Base-by-base conservation (phyloP, 2,329 filamentous ascomycete genomes). In the Ambrosiella beaveri region DNA sequence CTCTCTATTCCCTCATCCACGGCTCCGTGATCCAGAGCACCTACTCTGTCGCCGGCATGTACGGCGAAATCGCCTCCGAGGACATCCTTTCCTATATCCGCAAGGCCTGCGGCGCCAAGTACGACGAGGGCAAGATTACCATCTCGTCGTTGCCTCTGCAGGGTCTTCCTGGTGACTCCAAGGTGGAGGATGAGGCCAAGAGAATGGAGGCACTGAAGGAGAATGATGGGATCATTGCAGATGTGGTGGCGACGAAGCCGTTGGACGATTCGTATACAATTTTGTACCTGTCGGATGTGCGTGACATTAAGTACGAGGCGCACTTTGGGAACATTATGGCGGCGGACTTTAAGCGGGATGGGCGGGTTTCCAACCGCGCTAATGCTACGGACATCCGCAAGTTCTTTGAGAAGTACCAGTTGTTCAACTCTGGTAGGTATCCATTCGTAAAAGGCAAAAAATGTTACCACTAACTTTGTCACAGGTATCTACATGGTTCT, bases 381-480 rank as follows among this genome's bases (percentile, higher is more conserved):
- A 74, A 78, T 60, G 65, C 62, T 57, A 72, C 68, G 6, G 65
- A 75, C 59, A 74, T 70, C 40, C 68, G 75, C 37, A 75, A 80
- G 3, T 71, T 95, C 49, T 97, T 98, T 65, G 86, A 94, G 71
- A 89, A 86, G 69, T 98, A 98, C 70, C 86, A 95, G 68, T 97
- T 90, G 73, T 85, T 98, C 64, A 91, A 85, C 9, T 88, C 89
- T 65, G 88, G 88, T 91, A 72, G 65, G 77, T 73, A 39, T 4
- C 51, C 35, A 9, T 19, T 11, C 19, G 37, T 15, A 9, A 17
- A 37, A 36, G 13, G 19, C 15, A 47, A 13, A 19, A n/a, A 36
- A 19, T 38, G 13, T 37, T 13, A 38, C 39, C 38, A 37, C 36
- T 57, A 44, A 41, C 38, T 45, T 11, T 11, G 37, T n/a, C 54